Evolutionary conservation across 257 asterid genomes (phyloP).

Genomic region (Coffea canephora): DNA sequence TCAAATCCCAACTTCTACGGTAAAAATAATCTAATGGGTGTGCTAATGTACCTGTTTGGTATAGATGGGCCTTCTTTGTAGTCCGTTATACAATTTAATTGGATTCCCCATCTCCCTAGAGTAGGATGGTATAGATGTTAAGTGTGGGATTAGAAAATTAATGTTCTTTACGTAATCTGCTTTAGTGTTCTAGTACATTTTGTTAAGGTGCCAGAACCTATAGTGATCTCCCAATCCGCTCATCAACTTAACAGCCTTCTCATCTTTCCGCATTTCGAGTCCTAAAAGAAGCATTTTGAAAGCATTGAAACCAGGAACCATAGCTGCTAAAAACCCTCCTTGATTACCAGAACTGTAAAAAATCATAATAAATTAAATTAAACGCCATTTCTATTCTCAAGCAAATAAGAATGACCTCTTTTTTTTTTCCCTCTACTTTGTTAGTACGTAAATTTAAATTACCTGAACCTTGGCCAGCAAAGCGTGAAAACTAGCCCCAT

Average conservation of each 20-base stretch:
- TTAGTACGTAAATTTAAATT: not conserved
- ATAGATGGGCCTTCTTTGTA: too few relatives aligned
- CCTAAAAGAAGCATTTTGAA: slow-evolving; percentile 77
- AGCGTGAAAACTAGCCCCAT: slow-evolving; percentile 86
- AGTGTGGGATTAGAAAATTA: not conserved
- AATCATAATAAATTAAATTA: slow-evolving; percentile 18
- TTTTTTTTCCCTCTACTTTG: not conserved
- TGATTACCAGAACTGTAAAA: slow-evolving; percentile 64
- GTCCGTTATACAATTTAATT: too few relatives aligned
- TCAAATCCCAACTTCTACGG: too few relatives aligned
- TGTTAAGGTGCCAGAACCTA: slow-evolving; percentile 36
- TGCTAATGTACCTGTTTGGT: too few relatives aligned
- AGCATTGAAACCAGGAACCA: slow-evolving; percentile 62
- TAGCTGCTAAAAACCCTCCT: slow-evolving; percentile 73
- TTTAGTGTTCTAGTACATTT: too few relatives aligned
- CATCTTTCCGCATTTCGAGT: slow-evolving; percentile 76
- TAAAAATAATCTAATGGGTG: too few relatives aligned
- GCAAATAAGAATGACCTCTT: not conserved
- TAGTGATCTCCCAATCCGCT: slow-evolving; percentile 72
- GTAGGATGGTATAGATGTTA: too few relatives aligned
- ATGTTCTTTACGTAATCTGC: not conserved
- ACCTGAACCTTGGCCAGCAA: slow-evolving; percentile 99
- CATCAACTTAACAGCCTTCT: slow-evolving; percentile 86
- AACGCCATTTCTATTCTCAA: not conserved
- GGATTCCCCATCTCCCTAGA: too few relatives aligned